These are phyloP conservation scores for Phytophthora sp. DNA, from an alignment of 352 stramenopile species.

Conservation along the genomic window DNA sequence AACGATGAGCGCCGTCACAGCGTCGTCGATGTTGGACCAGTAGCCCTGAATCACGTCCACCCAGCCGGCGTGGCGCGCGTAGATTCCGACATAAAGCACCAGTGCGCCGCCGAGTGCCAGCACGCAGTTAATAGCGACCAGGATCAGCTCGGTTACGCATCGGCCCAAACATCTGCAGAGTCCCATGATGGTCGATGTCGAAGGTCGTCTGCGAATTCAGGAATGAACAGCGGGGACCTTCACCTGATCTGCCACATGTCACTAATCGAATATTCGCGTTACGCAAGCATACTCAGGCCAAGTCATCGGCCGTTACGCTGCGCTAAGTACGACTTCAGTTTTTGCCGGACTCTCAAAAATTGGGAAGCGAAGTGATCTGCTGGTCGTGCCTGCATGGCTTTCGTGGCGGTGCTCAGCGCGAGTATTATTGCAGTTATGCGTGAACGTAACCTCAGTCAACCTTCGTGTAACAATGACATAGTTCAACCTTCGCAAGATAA, in stretches of 20 bases:
- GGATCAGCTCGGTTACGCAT: conserved; percentile 40
- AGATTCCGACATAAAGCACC: conserved; percentile 54
- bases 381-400: too few relatives aligned
- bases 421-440: too few relatives aligned
- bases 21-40: conserved; percentile 48
- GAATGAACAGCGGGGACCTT: conserved; percentile 25
- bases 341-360: too few relatives aligned
- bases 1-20: conserved; percentile 56
- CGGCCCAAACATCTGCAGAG: conserved; percentile 21
- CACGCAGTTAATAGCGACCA: conserved; percentile 65
- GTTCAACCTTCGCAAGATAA: too few relatives aligned
- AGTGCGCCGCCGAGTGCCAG: conserved; percentile 60
- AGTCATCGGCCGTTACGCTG: not conserved
- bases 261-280: too few relatives aligned
- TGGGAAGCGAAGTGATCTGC: too few relatives aligned
- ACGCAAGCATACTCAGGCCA: too few relatives aligned
- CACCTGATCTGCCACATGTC: too few relatives aligned
- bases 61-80: conserved; percentile 53
- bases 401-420: too few relatives aligned
- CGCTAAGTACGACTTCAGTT: too few relatives aligned
- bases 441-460: too few relatives aligned
- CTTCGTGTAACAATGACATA: too few relatives aligned
- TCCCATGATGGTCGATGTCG: conserved; percentile 15
- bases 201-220: conserved; percentile 24
- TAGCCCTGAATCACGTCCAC: conserved; percentile 59